These are phyloP conservation scores for Thraustochytrium striatum DNA, from an alignment of 352 stramenopile species.

Conservation along the genomic window DNA sequence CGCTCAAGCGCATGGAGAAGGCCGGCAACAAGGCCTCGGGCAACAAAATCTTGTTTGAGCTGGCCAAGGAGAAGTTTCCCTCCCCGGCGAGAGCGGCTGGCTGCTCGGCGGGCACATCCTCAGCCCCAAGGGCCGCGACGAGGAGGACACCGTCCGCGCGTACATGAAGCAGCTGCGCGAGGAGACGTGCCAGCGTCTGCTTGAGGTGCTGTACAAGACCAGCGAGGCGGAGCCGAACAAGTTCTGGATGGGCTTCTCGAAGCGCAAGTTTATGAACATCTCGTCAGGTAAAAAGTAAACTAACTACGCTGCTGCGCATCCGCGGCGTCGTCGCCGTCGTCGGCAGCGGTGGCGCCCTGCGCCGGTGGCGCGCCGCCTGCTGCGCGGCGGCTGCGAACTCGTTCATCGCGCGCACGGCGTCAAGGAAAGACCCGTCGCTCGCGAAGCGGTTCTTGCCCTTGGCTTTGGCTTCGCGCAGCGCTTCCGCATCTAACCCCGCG, in stretches of 20 bases:
- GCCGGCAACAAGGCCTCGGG: constrained; percentile 63
- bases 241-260: constrained; percentile 88
- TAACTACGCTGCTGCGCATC: too few relatives aligned
- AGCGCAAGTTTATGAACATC: constrained; percentile 91
- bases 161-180: constrained; percentile 85
- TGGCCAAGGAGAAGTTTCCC: constrained; percentile 74
- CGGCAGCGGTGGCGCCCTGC: too few relatives aligned
- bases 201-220: constrained; percentile 70
- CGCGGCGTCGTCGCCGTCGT: too few relatives aligned
- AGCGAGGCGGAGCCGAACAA: constrained; percentile 78
- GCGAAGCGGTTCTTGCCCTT: not conserved
- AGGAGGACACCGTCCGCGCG: constrained; percentile 54
- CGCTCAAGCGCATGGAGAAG: constrained; percentile 80
- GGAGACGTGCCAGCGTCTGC: constrained; percentile 68
- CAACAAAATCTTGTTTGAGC: constrained; percentile 66
- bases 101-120: constrained; percentile 64
- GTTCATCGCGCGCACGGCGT: constrained; percentile 9
- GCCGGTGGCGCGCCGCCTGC: too few relatives aligned
- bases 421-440: constrained; percentile 26
- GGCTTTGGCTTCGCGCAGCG: not conserved
- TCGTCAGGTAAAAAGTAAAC: constrained; percentile 21
- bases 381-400: constrained; percentile 21
- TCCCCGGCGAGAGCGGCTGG: constrained; percentile 76
- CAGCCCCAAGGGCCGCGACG: constrained; percentile 21
- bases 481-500: not conserved